These are phyloP conservation scores for Draba incana DNA, from an alignment of 345 rosid species.

Conservation along the genomic window DNA sequence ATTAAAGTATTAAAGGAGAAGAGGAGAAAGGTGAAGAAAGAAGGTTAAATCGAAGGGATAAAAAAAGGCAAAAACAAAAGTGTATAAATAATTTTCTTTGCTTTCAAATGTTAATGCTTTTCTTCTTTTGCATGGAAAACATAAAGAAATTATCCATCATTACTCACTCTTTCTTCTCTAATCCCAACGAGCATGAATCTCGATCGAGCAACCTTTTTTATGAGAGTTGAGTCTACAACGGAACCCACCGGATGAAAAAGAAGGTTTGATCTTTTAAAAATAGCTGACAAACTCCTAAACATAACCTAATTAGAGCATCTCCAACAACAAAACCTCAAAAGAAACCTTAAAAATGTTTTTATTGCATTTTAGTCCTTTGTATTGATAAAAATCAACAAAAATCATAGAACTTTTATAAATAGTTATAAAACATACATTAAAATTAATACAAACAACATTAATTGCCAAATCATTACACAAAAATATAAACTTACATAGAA, in stretches of 20 bases:
- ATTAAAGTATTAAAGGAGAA: slow-evolving; percentile 45
- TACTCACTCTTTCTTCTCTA: slow-evolving; percentile 42
- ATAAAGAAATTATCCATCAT: slow-evolving; percentile 40
- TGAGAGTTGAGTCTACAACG: slow-evolving; percentile 24
- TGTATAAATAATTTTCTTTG: slow-evolving; percentile 31
- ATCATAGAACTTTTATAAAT: too few species aligned
- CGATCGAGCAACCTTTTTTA: slow-evolving; percentile 36
- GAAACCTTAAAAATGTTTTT: too few species aligned
- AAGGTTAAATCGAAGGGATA: slow-evolving; percentile 37
- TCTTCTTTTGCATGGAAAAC: slow-evolving; percentile 46
- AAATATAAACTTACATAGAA: too few species aligned
- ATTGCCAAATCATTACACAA: too few species aligned
- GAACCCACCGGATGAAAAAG: slow-evolving; percentile 35
- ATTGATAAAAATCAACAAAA: background rate
- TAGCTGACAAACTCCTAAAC: slow-evolving; percentile 18
- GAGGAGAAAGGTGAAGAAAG: slow-evolving; percentile 33
- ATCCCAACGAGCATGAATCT: slow-evolving; percentile 47
- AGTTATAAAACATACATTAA: too few species aligned
- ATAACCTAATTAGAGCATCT: background rate
- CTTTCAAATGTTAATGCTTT: slow-evolving; percentile 39
- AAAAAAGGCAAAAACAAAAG: slow-evolving; percentile 26
- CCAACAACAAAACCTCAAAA: too few species aligned
- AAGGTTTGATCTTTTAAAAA: slow-evolving; percentile 32
- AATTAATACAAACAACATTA: too few species aligned
- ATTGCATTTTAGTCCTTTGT: too few species aligned